Base-by-base conservation (phyloP, 129 eudicot species). In the Mikania micrantha region DNA sequence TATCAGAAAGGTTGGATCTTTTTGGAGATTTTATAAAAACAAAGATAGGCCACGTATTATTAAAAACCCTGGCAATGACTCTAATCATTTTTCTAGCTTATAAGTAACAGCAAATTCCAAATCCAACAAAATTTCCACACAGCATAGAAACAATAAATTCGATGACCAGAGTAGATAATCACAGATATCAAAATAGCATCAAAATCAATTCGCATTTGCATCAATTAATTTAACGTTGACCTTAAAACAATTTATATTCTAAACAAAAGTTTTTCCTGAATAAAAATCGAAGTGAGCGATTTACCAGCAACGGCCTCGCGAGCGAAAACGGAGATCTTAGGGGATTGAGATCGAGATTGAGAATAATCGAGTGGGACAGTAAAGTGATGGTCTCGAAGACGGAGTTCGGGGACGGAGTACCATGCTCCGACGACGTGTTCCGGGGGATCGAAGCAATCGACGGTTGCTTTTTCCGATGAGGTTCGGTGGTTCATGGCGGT, bases 351-450 rank as follows among this genome's bases (percentile, higher is more conserved):
- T 16, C 2, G 0, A 3, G 42, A 12, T 34, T 45, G 54, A 36
- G 96, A 78, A 70, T 93, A 88, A 73, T 88, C 96, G 47, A 93
- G 96, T 38, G 98, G 98, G 16, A 88, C 90, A 19, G 69, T 78
- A 81, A 92, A 92, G 17, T 52, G 82, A 62, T 92, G 98, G 71
- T 88, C 95, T 20, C 98, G 88, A 53, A 92, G 95, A 12, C 91
- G 80, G 81, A 92, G 98, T 9, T 80, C 95, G 6, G 95, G 96
- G 49, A 92, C 95, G 29, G 96, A 88, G 82, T 70, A 92, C 96
- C 98, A 92, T n/a, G 64, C 48, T 15, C 95, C 90, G 9, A 79
- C 31, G 49, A 68, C 60, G 77, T 86, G 91, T 8, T 56, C 81
- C 5, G 28, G 71, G 71, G 61, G 72, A 24, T 64, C 21, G 7